These are phyloP conservation scores for Fusarium incarnatum DNA, from an alignment of 2,329 filamentous ascomycete species.

Conservation along the genomic window DNA sequence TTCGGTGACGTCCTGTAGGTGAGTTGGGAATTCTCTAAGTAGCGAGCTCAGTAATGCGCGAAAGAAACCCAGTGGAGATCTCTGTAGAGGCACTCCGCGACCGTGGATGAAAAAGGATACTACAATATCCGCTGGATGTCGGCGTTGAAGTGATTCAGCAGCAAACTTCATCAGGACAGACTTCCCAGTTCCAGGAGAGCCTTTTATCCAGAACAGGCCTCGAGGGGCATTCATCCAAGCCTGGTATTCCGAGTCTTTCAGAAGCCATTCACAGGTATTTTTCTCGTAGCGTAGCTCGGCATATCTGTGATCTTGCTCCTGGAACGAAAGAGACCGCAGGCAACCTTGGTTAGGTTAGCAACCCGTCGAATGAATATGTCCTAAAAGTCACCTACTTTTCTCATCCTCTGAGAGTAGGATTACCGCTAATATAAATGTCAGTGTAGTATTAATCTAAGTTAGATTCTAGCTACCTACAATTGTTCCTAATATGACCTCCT, in stretches of 20 bases:
- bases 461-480: too few relatives aligned
- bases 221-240: background rate
- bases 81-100: accelerated
- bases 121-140: background rate
- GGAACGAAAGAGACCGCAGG: background rate
- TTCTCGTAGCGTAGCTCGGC: accelerated
- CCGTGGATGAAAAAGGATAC: background rate
- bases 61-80: accelerated
- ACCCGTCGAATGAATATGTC: too few relatives aligned
- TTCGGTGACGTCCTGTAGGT: too few relatives aligned
- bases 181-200: slow-evolving; percentile 3
- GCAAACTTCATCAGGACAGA: background rate
- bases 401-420: too few relatives aligned
- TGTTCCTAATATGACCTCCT: too few relatives aligned
- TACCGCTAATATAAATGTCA: too few relatives aligned
- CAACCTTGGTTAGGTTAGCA: background rate
- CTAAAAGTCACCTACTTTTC: too few relatives aligned
- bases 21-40: background rate
- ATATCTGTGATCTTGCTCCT: slow-evolving; percentile 3
- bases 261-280: background rate
- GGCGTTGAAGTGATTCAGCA: background rate
- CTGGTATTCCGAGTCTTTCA: background rate
- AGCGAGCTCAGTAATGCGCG: background rate
- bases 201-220: slow-evolving; percentile 1
- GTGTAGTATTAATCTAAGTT: too few relatives aligned